Evolutionary conservation across 2,329 filamentous ascomycete genomes (phyloP).

Genomic region (Cytospora piceicola): DNA sequence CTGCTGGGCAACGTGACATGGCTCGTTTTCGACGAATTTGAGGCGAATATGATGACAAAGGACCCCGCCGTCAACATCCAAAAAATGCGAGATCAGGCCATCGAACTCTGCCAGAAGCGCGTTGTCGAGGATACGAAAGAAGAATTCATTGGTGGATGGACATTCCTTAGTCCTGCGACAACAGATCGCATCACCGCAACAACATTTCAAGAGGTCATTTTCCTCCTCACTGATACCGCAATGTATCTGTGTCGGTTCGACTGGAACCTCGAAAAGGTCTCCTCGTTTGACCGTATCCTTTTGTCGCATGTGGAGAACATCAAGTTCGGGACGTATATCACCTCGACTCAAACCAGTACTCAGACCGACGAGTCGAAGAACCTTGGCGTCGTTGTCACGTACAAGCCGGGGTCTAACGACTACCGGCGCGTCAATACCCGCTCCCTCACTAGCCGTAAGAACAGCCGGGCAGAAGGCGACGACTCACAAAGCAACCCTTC

Average conservation of each 20-base stretch:
- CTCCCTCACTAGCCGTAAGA: constrained; percentile 64
- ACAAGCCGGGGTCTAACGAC: constrained; percentile 71
- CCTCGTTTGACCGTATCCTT: constrained; percentile 85
- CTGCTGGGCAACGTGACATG: constrained; percentile 85
- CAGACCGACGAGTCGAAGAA: constrained; percentile 81
- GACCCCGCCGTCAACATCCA: constrained; percentile 88
- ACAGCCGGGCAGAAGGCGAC: constrained; percentile 33
- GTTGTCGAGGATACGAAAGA: constrained; percentile 84
- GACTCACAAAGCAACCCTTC: constrained; percentile 21
- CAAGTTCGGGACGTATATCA: constrained; percentile 85
- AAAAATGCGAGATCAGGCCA: constrained; percentile 83
- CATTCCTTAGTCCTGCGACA: constrained; percentile 74
- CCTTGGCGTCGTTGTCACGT: constrained; percentile 80
- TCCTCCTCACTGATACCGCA: constrained; percentile 82
- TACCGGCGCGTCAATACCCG: constrained; percentile 83
- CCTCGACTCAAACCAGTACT: constrained; percentile 76
- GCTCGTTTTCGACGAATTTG: constrained; percentile 90
- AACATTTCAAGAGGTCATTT: constrained; percentile 85
- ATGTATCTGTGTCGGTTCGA: constrained; percentile 91
- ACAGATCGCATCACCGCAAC: constrained; percentile 70
- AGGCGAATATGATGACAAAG: constrained; percentile 87
- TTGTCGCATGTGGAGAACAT: constrained; percentile 74
- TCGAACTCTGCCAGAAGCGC: constrained; percentile 85
- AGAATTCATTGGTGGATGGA: constrained; percentile 89
- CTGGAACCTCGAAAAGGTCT: constrained; percentile 93